Conservation (phyloP, 2,329 filamentous ascomycete species). For the Cladophialophora immunda region DNA sequence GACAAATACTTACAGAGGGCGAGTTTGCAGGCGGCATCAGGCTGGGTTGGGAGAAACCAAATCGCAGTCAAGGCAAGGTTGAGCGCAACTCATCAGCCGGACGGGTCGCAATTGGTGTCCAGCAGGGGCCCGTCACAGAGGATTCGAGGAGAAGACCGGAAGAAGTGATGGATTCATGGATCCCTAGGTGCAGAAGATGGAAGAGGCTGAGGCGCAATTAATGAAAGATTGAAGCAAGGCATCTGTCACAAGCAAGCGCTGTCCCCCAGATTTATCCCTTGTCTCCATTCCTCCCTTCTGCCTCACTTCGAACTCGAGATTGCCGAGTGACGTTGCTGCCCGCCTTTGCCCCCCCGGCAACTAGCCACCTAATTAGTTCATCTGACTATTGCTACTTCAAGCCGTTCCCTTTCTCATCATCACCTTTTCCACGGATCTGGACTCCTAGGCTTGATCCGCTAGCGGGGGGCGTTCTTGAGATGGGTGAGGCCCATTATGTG, state of each 20-base stretch:
- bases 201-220: neutral
- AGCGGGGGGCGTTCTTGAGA: neutral
- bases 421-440: neutral
- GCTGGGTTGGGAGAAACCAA: neutral
- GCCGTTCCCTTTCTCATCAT: neutral
- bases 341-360: neutral
- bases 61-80: neutral
- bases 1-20: constrained; percentile 49
- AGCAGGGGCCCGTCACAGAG: neutral
- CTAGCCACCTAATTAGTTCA: neutral
- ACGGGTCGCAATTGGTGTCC: neutral
- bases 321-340: constrained; percentile 13
- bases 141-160: neutral
- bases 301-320: constrained; percentile 10
- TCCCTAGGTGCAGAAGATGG: neutral
- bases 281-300: neutral
- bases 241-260: neutral
- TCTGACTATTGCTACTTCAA: neutral
- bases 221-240: neutral
- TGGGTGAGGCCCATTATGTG: no score
- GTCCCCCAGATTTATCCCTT: neutral
- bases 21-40: constrained; percentile 55
- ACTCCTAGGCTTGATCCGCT: neutral
- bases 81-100: constrained; percentile 8
- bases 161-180: neutral